Percentiles rank a stretch among this genome's conserved stretches.
Evolutionary conservation across 495 filamentous ascomycete species (phyloP).

Genomic region (Penicillium daleae): DNA sequence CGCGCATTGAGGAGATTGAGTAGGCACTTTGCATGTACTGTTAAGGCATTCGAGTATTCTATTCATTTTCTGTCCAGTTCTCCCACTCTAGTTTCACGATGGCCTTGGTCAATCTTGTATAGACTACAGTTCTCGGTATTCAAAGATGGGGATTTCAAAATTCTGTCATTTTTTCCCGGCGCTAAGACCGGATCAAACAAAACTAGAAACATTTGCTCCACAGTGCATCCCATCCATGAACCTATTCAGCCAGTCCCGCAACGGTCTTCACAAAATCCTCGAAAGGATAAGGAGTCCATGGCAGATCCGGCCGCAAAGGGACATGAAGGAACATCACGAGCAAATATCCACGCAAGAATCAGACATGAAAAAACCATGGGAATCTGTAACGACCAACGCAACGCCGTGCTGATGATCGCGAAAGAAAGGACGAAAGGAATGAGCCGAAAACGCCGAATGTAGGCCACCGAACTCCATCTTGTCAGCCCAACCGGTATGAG

Average conservation of each 20-base stretch:
- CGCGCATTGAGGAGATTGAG: conserved; percentile 60
- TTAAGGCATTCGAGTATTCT: not conserved
- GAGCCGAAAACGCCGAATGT: not conserved
- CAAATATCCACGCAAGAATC: not conserved
- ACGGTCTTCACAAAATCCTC: not conserved
- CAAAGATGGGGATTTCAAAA: too few species aligned
- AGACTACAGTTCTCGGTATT: not conserved
- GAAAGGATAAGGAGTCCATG: not conserved
- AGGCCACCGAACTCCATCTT: not conserved
- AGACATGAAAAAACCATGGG: not conserved
- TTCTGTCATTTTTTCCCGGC: not conserved
- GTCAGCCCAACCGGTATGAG: not conserved
- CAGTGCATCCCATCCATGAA: not conserved
- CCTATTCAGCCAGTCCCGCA: not conserved
- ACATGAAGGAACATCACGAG: not conserved
- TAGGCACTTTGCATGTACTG: conserved; percentile 27
- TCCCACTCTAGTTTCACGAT: not conserved
- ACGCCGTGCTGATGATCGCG: not conserved
- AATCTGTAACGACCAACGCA: too few species aligned
- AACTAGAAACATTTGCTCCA: not conserved
- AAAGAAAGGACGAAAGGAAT: not conserved
- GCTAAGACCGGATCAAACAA: not conserved
- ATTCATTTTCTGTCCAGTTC: not conserved
- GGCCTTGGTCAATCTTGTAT: not conserved
- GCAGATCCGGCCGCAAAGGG: not conserved